These are phyloP conservation scores for Drechslerella stenobrocha DNA, from an alignment of 2,329 filamentous ascomycete genomes.

Conservation along the genomic window DNA sequence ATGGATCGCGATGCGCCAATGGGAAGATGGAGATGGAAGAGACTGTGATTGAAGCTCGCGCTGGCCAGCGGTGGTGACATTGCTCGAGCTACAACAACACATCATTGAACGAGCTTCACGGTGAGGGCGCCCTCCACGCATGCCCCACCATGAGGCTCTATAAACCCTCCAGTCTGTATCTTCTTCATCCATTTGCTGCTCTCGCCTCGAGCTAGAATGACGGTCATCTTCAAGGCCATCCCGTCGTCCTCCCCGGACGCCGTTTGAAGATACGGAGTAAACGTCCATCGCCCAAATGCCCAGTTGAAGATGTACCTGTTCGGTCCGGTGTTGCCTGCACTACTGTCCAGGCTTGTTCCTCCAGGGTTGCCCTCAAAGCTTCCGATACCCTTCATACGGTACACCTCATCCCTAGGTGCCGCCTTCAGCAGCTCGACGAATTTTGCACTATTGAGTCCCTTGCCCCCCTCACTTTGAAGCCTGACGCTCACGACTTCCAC, in stretches of 20 bases:
- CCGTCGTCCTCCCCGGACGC: slow-evolving; percentile 62
- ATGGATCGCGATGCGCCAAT: too few relatives aligned
- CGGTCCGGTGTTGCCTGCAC: slow-evolving; percentile 50
- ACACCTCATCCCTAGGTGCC: slow-evolving; percentile 89
- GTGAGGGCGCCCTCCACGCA: slow-evolving; percentile 6
- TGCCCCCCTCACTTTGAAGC: slow-evolving; percentile 49
- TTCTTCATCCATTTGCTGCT: slow-evolving; percentile 76
- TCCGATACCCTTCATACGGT: slow-evolving; percentile 81
- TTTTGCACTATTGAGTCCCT: slow-evolving; percentile 60
- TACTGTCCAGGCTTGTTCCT: slow-evolving; percentile 15
- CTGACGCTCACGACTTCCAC: slow-evolving; percentile 52
- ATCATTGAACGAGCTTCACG: slow-evolving; percentile 31
- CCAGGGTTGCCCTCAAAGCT: slow-evolving; percentile 57
- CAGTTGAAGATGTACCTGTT: slow-evolving; percentile 88
- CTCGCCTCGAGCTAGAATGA: slow-evolving; percentile 70
- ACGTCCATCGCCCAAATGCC: slow-evolving; percentile 96
- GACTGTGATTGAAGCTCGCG: too few relatives aligned
- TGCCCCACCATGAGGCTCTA: slow-evolving; percentile 17
- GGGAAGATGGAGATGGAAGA: too few relatives aligned
- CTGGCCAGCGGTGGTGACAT: too few relatives aligned
- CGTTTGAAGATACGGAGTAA: slow-evolving; percentile 64
- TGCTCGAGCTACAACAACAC: neutral
- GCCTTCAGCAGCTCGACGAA: slow-evolving; percentile 69
- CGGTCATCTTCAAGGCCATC: slow-evolving; percentile 72
- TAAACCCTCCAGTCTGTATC: slow-evolving; percentile 42